These are phyloP conservation scores for Fusarium humuli DNA, from an alignment of 2,329 filamentous ascomycete genomes.

Conservation along the genomic window DNA sequence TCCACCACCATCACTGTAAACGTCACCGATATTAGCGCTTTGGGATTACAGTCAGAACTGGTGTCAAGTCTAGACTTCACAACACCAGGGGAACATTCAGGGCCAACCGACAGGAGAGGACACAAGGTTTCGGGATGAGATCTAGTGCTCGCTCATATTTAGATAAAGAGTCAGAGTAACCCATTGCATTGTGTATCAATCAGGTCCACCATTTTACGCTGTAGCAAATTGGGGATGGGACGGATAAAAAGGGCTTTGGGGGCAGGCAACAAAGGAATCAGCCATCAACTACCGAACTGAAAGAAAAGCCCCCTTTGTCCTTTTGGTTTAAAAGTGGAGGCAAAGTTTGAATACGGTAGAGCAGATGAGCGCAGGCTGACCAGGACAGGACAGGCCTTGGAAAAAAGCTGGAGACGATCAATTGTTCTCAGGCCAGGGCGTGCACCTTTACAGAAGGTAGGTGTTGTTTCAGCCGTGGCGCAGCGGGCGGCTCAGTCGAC, in stretches of 20 bases:
- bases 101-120: conserved; percentile 11
- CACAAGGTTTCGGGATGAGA: conserved; percentile 12
- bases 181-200: not conserved
- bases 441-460: not conserved
- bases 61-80: not conserved
- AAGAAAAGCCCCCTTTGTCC: conserved; percentile 19
- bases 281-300: conserved; percentile 11
- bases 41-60: conserved; percentile 8
- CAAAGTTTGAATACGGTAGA: not conserved
- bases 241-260: not conserved
- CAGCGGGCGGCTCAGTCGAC: conserved; percentile 11
- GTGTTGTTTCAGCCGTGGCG: conserved; percentile 30
- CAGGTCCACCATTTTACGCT: conserved; percentile 3
- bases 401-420: conserved; percentile 6
- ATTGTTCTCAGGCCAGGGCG: conserved; percentile 2
- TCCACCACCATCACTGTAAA: conserved; percentile 5
- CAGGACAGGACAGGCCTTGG: not conserved
- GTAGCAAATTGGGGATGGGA: conserved; percentile 13
- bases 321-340: conserved; percentile 25
- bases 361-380: not conserved
- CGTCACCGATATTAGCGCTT: conserved; percentile 25
- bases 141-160: conserved; percentile 1
- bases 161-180: not conserved
- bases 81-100: conserved; percentile 4
- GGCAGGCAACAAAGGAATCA: not conserved